Base-by-base conservation (phyloP, 257 asterid species). In the Datura wrightii region DNA sequence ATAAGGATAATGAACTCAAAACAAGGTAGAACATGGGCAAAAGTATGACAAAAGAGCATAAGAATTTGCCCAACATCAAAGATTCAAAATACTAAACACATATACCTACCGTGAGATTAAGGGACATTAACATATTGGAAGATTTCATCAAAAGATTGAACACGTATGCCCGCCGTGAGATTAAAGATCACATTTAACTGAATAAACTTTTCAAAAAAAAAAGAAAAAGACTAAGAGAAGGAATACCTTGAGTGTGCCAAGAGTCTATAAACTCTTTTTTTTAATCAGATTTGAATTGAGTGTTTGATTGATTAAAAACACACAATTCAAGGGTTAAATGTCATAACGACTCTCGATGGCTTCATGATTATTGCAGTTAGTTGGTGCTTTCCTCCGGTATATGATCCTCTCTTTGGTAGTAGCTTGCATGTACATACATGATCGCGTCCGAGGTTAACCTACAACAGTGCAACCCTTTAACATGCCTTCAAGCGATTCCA, bases 141-240 rank as follows among this genome's bases (percentile, higher is more conserved):
- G 50, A 15, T 69, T 69, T 69, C 78, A 69, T 39, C 52, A 69
- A 39, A 69, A 69, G 52, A 39, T 15, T 15, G 24, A 69, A 69
- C 19, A 69, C 15, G 11, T 69, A 39, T 69, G 6, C 53, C 79
- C 19, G 11, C 53, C 53, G 50, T 39, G 48, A 69, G 79, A 69
- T 42, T 69, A 69, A 69, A 69, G 34, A 69, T 69, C 79, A 41
- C 53, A 69, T 15, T 69, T 69, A 52, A 41, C 79, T 69, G 54
- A 70, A 41, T 70, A 41, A 41, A 3, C 31, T 69, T 69, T 69
- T 69, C 53, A 16, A 69, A 70, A 41, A 39, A 7, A 69, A 18
- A 69, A 69, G 15, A 69, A 16, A 69, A 69, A 16, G 36, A 69
- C 31, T 69, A 69, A 16, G 53, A 70, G 24, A 16, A 62, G 53